These are phyloP conservation scores for Syzygium aromaticum DNA, from an alignment of 345 rosid species.

Conservation along the genomic window DNA sequence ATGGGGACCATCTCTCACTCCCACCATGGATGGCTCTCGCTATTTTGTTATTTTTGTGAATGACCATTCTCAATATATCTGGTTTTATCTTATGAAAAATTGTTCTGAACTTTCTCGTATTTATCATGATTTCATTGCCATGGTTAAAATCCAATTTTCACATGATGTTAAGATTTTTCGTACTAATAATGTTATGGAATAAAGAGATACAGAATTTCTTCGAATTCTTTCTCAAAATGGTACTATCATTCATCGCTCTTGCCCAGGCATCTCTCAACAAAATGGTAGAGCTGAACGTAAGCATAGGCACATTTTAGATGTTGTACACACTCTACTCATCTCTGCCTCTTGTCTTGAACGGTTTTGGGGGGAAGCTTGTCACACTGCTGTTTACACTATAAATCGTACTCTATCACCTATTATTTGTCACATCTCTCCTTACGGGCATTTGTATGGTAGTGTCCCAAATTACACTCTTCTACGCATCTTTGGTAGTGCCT, in stretches of 20 bases:
- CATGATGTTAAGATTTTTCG: background rate
- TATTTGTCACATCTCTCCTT: background rate
- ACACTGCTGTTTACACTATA: background rate
- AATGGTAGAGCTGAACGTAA: background rate
- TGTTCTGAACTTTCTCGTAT: background rate
- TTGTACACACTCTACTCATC: background rate
- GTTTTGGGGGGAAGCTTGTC: background rate
- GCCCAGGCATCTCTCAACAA: background rate
- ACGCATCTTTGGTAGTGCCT: fast-evolving
- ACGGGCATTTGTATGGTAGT: background rate
- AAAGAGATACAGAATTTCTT: background rate
- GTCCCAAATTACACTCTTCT: background rate
- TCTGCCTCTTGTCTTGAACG: background rate
- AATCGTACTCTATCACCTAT: fast-evolving
- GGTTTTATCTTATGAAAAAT: background rate
- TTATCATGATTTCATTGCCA: background rate
- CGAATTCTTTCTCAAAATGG: background rate
- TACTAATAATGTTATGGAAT: background rate
- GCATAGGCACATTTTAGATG: background rate
- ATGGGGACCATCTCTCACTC: background rate
- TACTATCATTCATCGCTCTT: background rate
- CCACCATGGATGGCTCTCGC: background rate
- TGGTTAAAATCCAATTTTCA: background rate
- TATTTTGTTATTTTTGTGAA: background rate
- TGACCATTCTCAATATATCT: background rate